Percentiles rank a stretch among this genome's conserved stretches.
phyloP scores from a whole-genome alignment of 2,329 filamentous ascomycete genomes.

The Paecilomyces niveus region DNA sequence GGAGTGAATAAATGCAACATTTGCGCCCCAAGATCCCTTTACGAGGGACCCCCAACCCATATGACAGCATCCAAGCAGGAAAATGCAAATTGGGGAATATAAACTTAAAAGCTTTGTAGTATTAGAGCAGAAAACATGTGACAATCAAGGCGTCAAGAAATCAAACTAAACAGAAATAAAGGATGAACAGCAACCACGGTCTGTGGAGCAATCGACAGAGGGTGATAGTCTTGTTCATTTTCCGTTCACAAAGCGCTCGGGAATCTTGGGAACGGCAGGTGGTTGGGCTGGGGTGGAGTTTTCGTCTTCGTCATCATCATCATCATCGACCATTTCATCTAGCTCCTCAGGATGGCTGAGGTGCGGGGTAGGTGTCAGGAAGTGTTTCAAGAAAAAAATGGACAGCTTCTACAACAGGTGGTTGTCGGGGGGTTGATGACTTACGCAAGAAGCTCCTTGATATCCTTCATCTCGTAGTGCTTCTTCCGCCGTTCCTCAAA shows the following conservation, averaged over 20 bases:
- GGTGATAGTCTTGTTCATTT: background rate
- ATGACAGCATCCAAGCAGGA: background rate
- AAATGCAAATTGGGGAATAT: background rate
- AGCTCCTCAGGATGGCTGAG: constrained; percentile 56
- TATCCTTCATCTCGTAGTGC: constrained; percentile 98
- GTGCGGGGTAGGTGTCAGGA: constrained; percentile 4
- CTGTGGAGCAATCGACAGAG: background rate
- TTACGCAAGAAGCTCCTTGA: constrained; percentile 77
- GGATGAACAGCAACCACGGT: background rate
- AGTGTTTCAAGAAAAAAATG: background rate
- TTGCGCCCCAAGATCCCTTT: background rate
- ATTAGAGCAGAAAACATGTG: background rate
- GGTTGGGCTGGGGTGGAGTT: constrained; percentile 13
- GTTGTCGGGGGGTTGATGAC: constrained; percentile 15
- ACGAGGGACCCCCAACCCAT: background rate
- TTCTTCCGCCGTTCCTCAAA: constrained; percentile 91
- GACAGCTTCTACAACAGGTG: constrained; percentile 1
- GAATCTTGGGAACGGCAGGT: constrained; percentile 27
- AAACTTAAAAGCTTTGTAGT: background rate
- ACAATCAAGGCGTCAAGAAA: background rate
- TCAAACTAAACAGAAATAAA: background rate
- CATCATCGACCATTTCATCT: constrained; percentile 55
- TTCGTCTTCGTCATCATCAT: constrained; percentile 31
- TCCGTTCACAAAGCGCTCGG: constrained; percentile 19
- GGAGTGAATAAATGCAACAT: background rate